Conservation (phyloP, 257 asterid genomes). For the Galeopsis tetrahit region DNA sequence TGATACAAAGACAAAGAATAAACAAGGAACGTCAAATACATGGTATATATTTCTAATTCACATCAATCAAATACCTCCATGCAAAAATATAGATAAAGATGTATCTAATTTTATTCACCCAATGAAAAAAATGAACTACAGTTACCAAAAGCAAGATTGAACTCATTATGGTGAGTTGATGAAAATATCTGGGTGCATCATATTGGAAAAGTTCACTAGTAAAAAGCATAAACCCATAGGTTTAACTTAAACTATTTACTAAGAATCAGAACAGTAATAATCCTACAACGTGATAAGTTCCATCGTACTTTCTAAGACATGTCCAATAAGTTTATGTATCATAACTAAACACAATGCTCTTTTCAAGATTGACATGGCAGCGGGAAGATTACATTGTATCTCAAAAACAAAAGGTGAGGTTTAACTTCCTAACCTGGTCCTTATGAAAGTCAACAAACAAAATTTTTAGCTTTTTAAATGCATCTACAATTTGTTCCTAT, state of each 20-base stretch:
- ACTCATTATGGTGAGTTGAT: neutral
- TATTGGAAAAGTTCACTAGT: neutral
- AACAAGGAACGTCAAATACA: neutral
- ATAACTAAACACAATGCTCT: neutral
- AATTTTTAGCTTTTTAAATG: constrained; percentile 4
- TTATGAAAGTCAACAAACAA: neutral
- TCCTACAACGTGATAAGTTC: neutral
- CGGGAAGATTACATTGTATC: neutral
- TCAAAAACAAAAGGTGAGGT: neutral
- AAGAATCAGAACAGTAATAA: neutral
- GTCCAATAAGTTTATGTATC: neutral
- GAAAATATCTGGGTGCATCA: neutral
- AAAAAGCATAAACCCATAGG: neutral
- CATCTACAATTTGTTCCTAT: neutral
- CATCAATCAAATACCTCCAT: neutral
- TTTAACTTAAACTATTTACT: neutral
- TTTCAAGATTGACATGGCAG: neutral
- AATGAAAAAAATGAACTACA: neutral
- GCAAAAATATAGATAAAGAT: neutral
- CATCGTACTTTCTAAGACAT: neutral
- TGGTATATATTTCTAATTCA: neutral
- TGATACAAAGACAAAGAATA: too few relatives aligned
- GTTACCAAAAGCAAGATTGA: neutral
- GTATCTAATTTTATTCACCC: neutral
- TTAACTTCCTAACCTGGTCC: constrained; percentile 6